Base-by-base conservation (phyloP, 2,329 filamentous ascomycete genomes). In the Aspergillus calidoustus region DNA sequence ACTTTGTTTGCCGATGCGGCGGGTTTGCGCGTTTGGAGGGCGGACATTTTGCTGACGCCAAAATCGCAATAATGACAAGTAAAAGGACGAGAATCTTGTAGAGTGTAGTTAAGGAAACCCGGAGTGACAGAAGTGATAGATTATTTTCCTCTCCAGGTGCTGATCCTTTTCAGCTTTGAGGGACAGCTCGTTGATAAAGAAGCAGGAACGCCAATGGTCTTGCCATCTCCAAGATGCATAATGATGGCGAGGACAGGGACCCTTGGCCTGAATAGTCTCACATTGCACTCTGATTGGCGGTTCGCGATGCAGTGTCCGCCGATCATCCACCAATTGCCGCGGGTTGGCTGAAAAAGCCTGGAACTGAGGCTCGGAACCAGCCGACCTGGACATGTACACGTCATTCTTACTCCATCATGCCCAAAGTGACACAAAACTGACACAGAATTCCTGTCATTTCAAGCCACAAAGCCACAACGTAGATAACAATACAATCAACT, bases 1-100 rank as follows among this genome's bases (percentile, higher is more conserved):
- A 68, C 51, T 56, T 59, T 41, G 41, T 43, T 65, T n/a, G 63
- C 44, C 8, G 66, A 68, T 7, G 64, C 63, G 28, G 63, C 53
- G 3, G 64, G 57, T 15, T 38, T 25, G 11, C 51, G 41, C 41
- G 30, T 38, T 28, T 28, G 15, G 28, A 19, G 19, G 15, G 46
- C 2, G 50, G 19, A 8, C 30, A 46, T 43, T 5, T 41, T 41
- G 9, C 2, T 15, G 34, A 41, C 5, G 5, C 15, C 5, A 4
- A 4, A 11, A 17, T 3, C 5, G 11, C 2, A 15, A 15, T 38
- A 4, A 15, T 38, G 4, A 11, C 9, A 11, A 38, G 13, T 11
- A 38, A 8, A 11, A 15, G 9, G 34, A 11, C 11, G 9, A 15
- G 2, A 11, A 15, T 38, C 13, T 38, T 38, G 9, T 6, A 38